phyloP scores from a whole-genome alignment of 2,329 filamentous ascomycete species.

The Cercospora sp. region DNA sequence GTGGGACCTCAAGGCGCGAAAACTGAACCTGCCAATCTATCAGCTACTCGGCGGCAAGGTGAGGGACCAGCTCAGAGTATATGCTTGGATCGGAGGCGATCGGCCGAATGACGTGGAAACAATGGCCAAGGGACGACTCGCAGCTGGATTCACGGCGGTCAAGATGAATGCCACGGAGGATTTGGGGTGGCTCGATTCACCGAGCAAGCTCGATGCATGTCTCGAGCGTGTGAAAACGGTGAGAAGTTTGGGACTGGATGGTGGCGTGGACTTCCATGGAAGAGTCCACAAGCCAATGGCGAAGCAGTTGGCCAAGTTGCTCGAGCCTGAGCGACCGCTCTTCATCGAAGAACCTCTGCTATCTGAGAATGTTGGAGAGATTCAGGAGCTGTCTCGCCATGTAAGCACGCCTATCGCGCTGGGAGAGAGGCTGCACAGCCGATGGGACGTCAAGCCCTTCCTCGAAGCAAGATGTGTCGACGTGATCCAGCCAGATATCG shows the following conservation, averaged over 20 bases:
- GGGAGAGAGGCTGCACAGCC: conserved; percentile 68
- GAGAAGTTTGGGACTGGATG: conserved; percentile 68
- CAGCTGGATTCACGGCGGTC: conserved; percentile 65
- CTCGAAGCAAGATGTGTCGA: conserved; percentile 68
- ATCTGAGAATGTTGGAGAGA: conserved; percentile 66
- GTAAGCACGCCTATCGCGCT: conserved; percentile 68
- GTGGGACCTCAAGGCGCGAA: conserved; percentile 72
- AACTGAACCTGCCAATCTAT: conserved; percentile 67
- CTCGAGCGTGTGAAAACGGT: conserved; percentile 69
- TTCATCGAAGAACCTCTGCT: conserved; percentile 75
- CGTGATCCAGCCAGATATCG: conserved; percentile 71
- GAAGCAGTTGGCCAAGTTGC: conserved; percentile 67
- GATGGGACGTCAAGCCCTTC: conserved; percentile 74
- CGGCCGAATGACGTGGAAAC: conserved; percentile 64
- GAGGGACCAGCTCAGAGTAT: conserved; percentile 67
- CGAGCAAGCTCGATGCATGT: conserved; percentile 60
- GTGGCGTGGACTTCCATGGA: conserved; percentile 75
- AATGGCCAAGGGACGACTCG: conserved; percentile 51
- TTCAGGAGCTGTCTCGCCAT: conserved; percentile 59
- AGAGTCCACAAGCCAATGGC: conserved; percentile 77
- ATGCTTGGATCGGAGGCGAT: conserved; percentile 77
- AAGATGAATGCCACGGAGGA: conserved; percentile 83
- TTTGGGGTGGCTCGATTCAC: conserved; percentile 73
- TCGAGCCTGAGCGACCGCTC: conserved; percentile 67
- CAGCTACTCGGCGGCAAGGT: conserved; percentile 74